Base-by-base conservation (phyloP, 768 basidiomycete species). In the Cystofilobasidium macerans region DNA sequence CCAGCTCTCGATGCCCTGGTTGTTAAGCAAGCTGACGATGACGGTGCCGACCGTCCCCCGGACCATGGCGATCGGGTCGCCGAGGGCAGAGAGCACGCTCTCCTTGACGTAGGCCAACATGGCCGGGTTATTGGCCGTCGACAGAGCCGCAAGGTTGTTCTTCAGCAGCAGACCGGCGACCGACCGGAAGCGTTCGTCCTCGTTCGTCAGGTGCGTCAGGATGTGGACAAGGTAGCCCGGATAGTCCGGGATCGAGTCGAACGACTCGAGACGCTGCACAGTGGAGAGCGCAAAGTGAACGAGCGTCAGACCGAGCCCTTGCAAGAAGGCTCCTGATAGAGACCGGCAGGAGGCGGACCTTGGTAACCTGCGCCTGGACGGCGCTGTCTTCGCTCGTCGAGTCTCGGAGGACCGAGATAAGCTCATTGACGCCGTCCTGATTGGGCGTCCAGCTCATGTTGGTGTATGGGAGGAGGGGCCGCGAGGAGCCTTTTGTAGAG, bases 91-190 rank as follows among this genome's bases (percentile, higher is more conserved):
- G n/a, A 77, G 70, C 16, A 77, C 73, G 26, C 69, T 70, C 8
- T 67, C 67, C 61, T 76, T 76, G 68, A 78, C 74, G 68, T 75
- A 95, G 20, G 58, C 79, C 35, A 82, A 80, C 26, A 91, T 86
- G 56, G 85, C 82, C 22, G 81, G 79, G 28, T 84, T n/a, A n/a
- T n/a, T 78, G 62, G 71, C 69, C 9, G 84, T 82, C 56, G 80
- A 81, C 62, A 91, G 80, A 74, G 92, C 85, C 70, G 87, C 82
- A 51, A 89, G 83, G 72, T 91, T 92, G 77, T 99, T 98, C 84
- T 99, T 99, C 77, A 99, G 84, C 28, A 97, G 81, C 72, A 97
- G 89, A 48, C 94, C 94, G 30, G 94, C 93, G 78, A 97, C 93
- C 67, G 89, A 88, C 61, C 94, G 85, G 75, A 94, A 90, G 58